Evolutionary conservation across 495 filamentous ascomycete species (phyloP), one percentile per base, ranked within the genome.

Genomic region (Penicillium daleae): DNA sequence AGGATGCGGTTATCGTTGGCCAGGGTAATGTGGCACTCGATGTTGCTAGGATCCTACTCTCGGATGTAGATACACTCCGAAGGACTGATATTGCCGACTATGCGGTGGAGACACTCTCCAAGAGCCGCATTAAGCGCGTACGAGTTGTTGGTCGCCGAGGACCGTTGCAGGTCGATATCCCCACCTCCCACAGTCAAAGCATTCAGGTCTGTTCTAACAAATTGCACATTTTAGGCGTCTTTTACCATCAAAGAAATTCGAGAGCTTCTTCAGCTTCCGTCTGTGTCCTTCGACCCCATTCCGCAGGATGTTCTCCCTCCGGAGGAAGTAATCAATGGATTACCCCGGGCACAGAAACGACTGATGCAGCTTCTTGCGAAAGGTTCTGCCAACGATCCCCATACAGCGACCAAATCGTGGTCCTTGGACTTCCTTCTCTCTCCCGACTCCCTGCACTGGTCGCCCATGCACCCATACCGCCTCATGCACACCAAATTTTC

Each of bases 1-100:
- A 97, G 49, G 86, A 93, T 66, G 96, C 92, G 4, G 86, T 96
- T 19, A 84, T 99, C 42, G 88, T 99, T 60, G 95, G 95, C 2
- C 93, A 98, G 69, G 95, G 95, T 0, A 99, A 99, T 73, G 95
- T 98, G 12, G 95, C 96, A 2, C 76, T 99, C 22, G 95, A 99
- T 74, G 92, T 98, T 6, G 92, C 94, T 3, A 82, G 95, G 31
- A 97, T 96, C 61, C 80, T 99, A 9, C 78, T 99, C 19, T 86
- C 87, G 29, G 82, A 87, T 52, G 80, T 94, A 6, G 84, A 93
- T 66, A 75, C 80, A 19, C 79, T 99, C 31, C 79, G 86, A 8
- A 89, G 88, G 54, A 97, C 95, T 0, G 95, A 99, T 70, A 97
- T 98, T 44, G 86, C 92, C 1, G 90, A 90, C 51, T 81, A 92